Base-by-base conservation (phyloP, 805 yeast genomes). In the Diddensiella transvaalensis region DNA sequence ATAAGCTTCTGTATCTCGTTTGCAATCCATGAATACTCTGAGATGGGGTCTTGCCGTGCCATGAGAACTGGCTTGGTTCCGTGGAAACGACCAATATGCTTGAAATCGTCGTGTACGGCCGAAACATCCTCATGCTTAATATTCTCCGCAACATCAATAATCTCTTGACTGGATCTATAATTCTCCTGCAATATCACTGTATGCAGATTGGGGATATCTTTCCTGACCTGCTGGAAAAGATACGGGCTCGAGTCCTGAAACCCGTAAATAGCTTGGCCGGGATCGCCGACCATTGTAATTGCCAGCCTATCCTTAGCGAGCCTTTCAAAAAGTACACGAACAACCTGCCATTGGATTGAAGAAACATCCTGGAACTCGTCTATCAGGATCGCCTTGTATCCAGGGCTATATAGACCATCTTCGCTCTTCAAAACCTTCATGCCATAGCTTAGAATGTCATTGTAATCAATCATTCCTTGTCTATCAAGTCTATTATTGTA, bases 321-420 rank as follows among this genome's bases (percentile, higher is more conserved):
- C 21, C 19, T 36, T 11, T 65, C 60, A 0, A 80, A 71, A 23
- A 84, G 64, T 3, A 69, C 68, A 53, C 75, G 76, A 72, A 87
- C 76, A 40, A 93, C 69, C 47, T 79, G 77, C 57, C 89, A 72
- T 61, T 91, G 98, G 19, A 87, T 72, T 33, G 71, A 72, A 56
- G 85, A 87, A 0, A 97, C 88, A 58, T 93, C 99, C 67, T 91
- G 98, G 59, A 88, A 91, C 66, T 91, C 99, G 67, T 91, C 99
- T 3, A 93, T 87, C n/a, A 91, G 70, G 0, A 90, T 86, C 5
- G 39, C 45, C 32, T 47, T 33, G 29, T 38, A 35, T 2, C 33
- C 21, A 22, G 17, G 39, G 22, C 15, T 41, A 18, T 37, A 17
- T 22, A 13, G 26, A 22, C 23, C 24, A 38, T 18, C 21, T 4